A percentile compares a stretch with the other conserved stretches of the same genome.
phyloP scores from a whole-genome alignment of 441 rosid genomes.

The Melianthus villosus region DNA sequence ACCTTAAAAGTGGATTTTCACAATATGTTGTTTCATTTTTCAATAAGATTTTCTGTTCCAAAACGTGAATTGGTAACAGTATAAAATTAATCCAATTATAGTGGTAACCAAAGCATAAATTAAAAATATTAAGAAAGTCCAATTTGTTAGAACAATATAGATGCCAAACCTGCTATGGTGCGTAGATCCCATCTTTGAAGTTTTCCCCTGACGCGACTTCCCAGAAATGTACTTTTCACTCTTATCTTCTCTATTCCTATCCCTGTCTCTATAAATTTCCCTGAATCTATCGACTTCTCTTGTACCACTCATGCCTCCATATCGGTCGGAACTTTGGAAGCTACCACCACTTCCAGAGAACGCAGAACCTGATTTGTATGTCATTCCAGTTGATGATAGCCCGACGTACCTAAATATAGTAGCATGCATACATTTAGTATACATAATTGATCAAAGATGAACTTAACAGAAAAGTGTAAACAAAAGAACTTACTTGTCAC shows the following conservation, averaged over 20 bases:
- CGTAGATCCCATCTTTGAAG: constrained; percentile 27
- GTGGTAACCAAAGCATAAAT: no score
- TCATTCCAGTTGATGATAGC: constrained; percentile 69
- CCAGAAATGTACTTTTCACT: constrained; percentile 29
- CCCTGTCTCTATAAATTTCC: constrained; percentile 34
- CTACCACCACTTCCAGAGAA: constrained; percentile 39
- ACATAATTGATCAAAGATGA: no score
- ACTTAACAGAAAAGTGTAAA: no score
- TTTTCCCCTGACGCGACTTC: constrained; percentile 34
- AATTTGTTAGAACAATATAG: no score
- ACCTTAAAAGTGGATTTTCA: no score
- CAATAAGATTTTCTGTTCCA: no score
- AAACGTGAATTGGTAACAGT: no score
- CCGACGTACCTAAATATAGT: constrained; percentile 56
- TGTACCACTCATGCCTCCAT: constrained; percentile 29
- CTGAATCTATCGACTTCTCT: constrained; percentile 35
- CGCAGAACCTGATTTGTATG: constrained; percentile 51
- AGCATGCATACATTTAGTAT: constrained; percentile 8
- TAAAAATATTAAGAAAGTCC: no score
- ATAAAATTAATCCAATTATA: no score
- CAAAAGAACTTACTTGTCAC: constrained; percentile 69
- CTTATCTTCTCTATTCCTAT: constrained; percentile 25
- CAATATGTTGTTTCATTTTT: no score
- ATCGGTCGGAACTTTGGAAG: constrained; percentile 32
- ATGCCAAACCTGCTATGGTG: constrained; percentile 36